Conservation (phyloP, 2,329 filamentous ascomycete species). For the Colletotrichum limetticola region DNA sequence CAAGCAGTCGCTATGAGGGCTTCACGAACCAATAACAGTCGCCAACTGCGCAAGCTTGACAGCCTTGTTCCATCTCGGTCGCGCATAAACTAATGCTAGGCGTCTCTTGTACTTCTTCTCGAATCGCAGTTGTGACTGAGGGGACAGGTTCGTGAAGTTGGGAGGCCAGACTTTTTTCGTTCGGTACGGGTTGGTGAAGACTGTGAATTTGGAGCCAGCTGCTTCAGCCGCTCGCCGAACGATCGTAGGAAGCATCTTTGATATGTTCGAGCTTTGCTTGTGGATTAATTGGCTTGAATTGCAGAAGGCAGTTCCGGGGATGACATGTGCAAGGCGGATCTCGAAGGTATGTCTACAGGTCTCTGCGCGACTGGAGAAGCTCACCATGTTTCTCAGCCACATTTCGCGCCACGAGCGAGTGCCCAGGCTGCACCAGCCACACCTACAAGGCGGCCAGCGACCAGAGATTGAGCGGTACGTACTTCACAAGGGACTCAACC, state of each 20-base stretch:
- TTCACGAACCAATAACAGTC: constrained; percentile 64
- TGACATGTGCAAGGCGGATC: not conserved
- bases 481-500: not conserved
- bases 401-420: not conserved
- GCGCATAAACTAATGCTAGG: constrained; percentile 67
- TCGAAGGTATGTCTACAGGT: not conserved
- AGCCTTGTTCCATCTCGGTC: constrained; percentile 73
- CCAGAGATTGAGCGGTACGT: not conserved
- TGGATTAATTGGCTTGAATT: not conserved
- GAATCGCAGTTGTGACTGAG: constrained; percentile 80
- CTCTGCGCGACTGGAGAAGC: constrained; percentile 9
- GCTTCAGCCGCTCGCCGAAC: constrained; percentile 41
- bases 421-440: not conserved
- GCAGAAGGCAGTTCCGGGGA: not conserved
- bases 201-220: constrained; percentile 40
- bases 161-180: constrained; percentile 83
- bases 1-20: not conserved
- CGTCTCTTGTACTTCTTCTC: constrained; percentile 83
- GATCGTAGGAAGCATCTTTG: constrained; percentile 48
- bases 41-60: constrained; percentile 73
- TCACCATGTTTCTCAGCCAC: constrained; percentile 1
- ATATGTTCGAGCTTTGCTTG: not conserved
- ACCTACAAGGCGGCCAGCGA: not conserved
- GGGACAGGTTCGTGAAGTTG: constrained; percentile 75
- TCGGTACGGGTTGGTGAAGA: constrained; percentile 68